Conservation (phyloP, 257 asterid species). For the Misopates orontium region DNA sequence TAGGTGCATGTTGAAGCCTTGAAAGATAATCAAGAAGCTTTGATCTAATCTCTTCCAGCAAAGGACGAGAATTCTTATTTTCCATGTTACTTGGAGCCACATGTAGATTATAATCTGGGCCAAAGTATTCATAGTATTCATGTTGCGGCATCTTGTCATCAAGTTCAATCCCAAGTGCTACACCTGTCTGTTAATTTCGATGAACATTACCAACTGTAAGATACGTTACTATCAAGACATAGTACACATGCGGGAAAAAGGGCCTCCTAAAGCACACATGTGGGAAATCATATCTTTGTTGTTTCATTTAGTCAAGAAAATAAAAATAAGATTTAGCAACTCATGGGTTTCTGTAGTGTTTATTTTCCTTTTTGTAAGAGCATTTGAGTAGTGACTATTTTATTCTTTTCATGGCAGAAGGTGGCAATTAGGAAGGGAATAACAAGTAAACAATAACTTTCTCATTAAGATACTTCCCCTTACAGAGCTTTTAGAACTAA, state of each 20-base stretch:
- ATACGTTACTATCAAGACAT: slow-evolving; percentile 13
- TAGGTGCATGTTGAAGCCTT: slow-evolving; percentile 69
- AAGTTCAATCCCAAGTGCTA: slow-evolving; percentile 65
- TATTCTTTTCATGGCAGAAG: not conserved
- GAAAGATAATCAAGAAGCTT: slow-evolving; percentile 67
- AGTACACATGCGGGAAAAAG: not conserved
- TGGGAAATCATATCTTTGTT: not conserved
- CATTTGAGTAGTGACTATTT: not conserved
- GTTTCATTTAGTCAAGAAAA: not conserved
- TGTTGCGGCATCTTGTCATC: slow-evolving; percentile 72
- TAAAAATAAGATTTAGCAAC: not conserved
- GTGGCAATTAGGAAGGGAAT: too few relatives aligned
- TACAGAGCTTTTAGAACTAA: not conserved
- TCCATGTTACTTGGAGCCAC: slow-evolving; percentile 76
- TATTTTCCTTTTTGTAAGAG: not conserved
- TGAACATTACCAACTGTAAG: slow-evolving; percentile 24
- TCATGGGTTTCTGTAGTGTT: not conserved
- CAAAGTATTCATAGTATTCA: slow-evolving; percentile 66
- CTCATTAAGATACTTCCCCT: slow-evolving; percentile 10
- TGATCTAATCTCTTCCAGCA: slow-evolving; percentile 55
- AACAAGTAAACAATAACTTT: not conserved
- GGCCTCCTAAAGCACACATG: not conserved
- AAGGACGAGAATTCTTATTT: slow-evolving; percentile 57
- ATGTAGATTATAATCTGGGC: slow-evolving; percentile 64
- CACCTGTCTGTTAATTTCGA: slow-evolving; percentile 53